phyloP scores from a whole-genome alignment of 179 eudicot genomes.

The Heliamphora ciliata region DNA sequence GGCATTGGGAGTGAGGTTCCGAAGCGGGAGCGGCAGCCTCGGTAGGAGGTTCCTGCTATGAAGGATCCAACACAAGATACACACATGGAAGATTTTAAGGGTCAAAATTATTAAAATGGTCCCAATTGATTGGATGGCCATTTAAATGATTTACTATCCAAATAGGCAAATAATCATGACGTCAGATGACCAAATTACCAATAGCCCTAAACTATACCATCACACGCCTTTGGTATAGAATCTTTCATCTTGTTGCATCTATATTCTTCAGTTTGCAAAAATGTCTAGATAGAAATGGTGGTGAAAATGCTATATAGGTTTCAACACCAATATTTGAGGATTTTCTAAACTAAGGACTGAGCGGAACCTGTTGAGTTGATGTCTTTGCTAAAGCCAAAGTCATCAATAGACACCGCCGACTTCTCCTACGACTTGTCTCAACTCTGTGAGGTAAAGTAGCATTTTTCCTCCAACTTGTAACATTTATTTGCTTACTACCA shows the following conservation, averaged over 20 bases:
- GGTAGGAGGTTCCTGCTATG: too few species aligned
- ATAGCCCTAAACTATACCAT: background rate
- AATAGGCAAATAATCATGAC: background rate
- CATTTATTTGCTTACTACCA: slow-evolving; percentile 97
- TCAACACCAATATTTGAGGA: background rate
- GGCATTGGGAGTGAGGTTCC: too few species aligned
- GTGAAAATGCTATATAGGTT: background rate
- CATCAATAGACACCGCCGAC: slow-evolving; percentile 91
- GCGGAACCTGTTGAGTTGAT: slow-evolving; percentile 66
- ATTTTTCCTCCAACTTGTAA: slow-evolving; percentile 77
- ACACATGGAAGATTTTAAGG: background rate
- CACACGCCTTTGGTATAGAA: background rate
- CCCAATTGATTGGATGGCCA: background rate
- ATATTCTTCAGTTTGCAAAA: slow-evolving; percentile 1
- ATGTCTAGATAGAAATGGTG: background rate
- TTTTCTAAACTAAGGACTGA: slow-evolving; percentile 13
- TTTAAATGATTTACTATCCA: slow-evolving; percentile 4
- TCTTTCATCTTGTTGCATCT: too few species aligned
- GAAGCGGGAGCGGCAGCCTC: too few species aligned
- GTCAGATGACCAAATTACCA: background rate
- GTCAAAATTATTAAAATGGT: slow-evolving; percentile 7
- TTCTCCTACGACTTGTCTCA: slow-evolving; percentile 91
- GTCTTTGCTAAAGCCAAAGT: slow-evolving; percentile 92
- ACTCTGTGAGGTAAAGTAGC: slow-evolving; percentile 66
- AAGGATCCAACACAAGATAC: background rate